These are phyloP conservation scores for Lentinula raphanica DNA, from an alignment of 768 basidiomycete species.

Conservation along the genomic window DNA sequence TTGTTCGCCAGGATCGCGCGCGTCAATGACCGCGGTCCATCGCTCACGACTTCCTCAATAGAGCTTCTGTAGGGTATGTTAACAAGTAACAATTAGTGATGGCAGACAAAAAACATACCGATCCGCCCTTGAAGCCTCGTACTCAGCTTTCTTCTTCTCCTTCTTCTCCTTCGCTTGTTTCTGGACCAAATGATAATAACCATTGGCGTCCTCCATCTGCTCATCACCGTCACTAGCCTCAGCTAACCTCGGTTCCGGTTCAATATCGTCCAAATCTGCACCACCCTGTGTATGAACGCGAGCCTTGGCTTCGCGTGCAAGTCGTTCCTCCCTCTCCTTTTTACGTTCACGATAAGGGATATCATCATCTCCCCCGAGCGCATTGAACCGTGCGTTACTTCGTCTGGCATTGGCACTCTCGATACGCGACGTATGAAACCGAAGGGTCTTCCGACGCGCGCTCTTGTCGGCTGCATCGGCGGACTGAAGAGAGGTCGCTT, in stretches of 20 bases:
- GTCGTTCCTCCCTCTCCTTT: constrained; percentile 54
- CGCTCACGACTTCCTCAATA: constrained; percentile 28
- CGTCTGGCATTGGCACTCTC: constrained; percentile 75
- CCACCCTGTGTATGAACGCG: constrained; percentile 48
- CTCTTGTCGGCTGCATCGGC: constrained; percentile 82
- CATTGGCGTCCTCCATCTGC: constrained; percentile 47
- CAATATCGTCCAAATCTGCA: constrained; percentile 60
- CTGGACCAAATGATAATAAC: constrained; percentile 91
- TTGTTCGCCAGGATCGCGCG: constrained; percentile 91
- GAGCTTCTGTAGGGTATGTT: constrained; percentile 21
- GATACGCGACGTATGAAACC: constrained; percentile 92
- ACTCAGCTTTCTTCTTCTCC: constrained; percentile 73
- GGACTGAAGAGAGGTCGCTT: constrained; percentile 59
- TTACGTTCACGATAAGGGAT: constrained; percentile 80
- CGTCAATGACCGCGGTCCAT: constrained; percentile 86
- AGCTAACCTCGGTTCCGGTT: constrained; percentile 34
- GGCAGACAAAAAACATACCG: constrained; percentile 45
- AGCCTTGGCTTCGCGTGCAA: constrained; percentile 48
- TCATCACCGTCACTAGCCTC: constrained; percentile 28
- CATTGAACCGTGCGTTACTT: constrained; percentile 62
- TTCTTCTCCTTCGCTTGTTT: constrained; percentile 65
- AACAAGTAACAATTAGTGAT: constrained; percentile 1
- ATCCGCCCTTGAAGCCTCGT: constrained; percentile 58
- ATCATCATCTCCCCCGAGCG: constrained; percentile 90
- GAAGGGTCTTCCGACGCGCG: constrained; percentile 74